Conservation (phyloP, 1,284 basidiomycete species). For the Ustilago crameri region DNA sequence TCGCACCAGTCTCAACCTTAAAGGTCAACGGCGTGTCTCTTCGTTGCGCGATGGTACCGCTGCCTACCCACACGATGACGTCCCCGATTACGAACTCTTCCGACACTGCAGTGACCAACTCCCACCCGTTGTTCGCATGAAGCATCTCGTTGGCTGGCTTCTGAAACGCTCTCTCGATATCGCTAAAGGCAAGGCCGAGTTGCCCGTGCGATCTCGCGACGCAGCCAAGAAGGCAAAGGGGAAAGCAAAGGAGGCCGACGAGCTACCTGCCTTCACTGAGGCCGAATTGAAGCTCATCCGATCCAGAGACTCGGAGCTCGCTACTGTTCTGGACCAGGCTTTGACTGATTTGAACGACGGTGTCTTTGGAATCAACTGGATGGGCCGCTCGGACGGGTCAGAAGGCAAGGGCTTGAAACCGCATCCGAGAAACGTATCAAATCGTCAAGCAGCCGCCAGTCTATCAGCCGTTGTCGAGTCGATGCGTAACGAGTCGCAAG, state of each 20-base stretch:
- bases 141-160: slow-evolving; percentile 55
- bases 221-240: slow-evolving; percentile 37
- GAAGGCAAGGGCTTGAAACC: slow-evolving; percentile 30
- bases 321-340: slow-evolving; percentile 47
- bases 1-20: slow-evolving; percentile 58
- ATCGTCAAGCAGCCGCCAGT: slow-evolving; percentile 47
- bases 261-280: slow-evolving; percentile 36
- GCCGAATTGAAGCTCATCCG: slow-evolving; percentile 46
- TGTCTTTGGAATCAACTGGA: slow-evolving; percentile 60
- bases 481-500: slow-evolving; percentile 46
- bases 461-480: slow-evolving; percentile 43
- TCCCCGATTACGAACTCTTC: slow-evolving; percentile 60
- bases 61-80: slow-evolving; percentile 60
- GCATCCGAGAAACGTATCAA: slow-evolving; percentile 59
- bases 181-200: slow-evolving; percentile 40
- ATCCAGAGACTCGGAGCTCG: slow-evolving; percentile 26
- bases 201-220: slow-evolving; percentile 22
- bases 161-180: slow-evolving; percentile 55
- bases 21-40: slow-evolving; percentile 54
- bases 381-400: slow-evolving; percentile 30
- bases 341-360: slow-evolving; percentile 56
- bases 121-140: slow-evolving; percentile 60
- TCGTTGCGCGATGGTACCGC: slow-evolving; percentile 53
- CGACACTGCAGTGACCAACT: slow-evolving; percentile 57
- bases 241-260: slow-evolving; percentile 26